Conservation (phyloP, 2,329 filamentous ascomycete genomes). For the Didymella exigua region DNA sequence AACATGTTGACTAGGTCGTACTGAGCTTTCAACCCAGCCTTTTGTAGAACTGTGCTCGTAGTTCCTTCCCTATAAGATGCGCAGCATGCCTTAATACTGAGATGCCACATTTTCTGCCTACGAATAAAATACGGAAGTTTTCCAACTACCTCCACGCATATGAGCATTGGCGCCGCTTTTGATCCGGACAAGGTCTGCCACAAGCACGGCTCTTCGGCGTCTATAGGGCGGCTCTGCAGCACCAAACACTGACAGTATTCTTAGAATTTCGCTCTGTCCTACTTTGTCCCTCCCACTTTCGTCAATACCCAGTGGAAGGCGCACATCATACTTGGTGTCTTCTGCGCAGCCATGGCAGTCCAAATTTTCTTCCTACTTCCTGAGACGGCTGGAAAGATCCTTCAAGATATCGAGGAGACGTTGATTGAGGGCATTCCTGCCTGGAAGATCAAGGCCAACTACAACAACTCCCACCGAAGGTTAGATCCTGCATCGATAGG, state of each 20-base stretch:
- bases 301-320: constrained; percentile 64
- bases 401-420: constrained; percentile 78
- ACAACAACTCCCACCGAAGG: constrained; percentile 24
- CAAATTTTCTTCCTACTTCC: constrained; percentile 71
- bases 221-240: constrained; percentile 11
- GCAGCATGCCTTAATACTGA: too few species aligned
- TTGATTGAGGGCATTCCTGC: constrained; percentile 64
- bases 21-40: too few species aligned
- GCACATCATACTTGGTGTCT: constrained; percentile 77
- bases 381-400: constrained; percentile 73
- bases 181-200: not conserved
- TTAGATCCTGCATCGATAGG: not conserved
- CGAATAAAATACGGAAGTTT: not conserved
- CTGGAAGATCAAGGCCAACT: constrained; percentile 57
- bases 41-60: too few species aligned
- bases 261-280: constrained; percentile 61
- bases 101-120: too few species aligned
- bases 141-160: not conserved
- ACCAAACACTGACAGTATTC: constrained; percentile 32
- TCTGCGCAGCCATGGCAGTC: constrained; percentile 70
- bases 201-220: constrained; percentile 2
- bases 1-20: too few species aligned
- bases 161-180: constrained; percentile 1
- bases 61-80: too few species aligned
- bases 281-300: constrained; percentile 64